Evolutionary conservation across 2,329 filamentous ascomycete genomes (phyloP), one percentile per base, ranked within the genome.

Genomic region (Rosellinia necatrix): DNA sequence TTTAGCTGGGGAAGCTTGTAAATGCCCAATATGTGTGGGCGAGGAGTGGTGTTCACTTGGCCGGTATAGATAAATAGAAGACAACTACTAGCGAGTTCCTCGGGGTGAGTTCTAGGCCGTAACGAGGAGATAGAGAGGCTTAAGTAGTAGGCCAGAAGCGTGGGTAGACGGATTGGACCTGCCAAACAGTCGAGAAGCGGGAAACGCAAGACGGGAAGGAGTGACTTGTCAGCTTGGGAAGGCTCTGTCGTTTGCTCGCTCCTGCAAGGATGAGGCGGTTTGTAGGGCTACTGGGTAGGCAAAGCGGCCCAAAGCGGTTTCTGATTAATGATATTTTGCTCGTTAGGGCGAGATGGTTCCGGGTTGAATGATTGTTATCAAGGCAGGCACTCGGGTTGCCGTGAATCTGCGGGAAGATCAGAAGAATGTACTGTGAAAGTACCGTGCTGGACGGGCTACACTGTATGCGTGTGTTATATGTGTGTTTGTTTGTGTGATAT

Each of bases 61-160:
- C 37, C 30, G n/a, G 29, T 38, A 49, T 27, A 34, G 47, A 29
- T 30, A 34, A 29, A 19, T 40, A 22, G n/a, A 24, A 34, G 40
- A 42, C 15, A 22, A 46, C 19, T 42, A 49, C n/a, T 53, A 49
- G 35, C 7, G 53, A 40, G 37, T 41, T 22, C 13, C 10, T n/a
- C 15, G 29, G 38, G 49, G 29, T n/a, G 22, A 50, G 15, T 40
- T n/a, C 42, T 19, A 37, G 48, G 59, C 60, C 43, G 53, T 53
- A 21, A 57, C 17, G 56, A 60, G 61, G 50, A 49, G 48, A 54
- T 32, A 56, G 15, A 54, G 43, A 40, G 49, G 15, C 57, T 66
- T 68, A 68, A 60, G 65, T 64, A 60, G 64, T 66, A 61, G 44
- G 49, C 44, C 37, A 24, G 17, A 8, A 53, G 42, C 24, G 30